Evolutionary conservation across 768 basidiomycete species (phyloP).

Genomic region (Lentinula boryana): DNA sequence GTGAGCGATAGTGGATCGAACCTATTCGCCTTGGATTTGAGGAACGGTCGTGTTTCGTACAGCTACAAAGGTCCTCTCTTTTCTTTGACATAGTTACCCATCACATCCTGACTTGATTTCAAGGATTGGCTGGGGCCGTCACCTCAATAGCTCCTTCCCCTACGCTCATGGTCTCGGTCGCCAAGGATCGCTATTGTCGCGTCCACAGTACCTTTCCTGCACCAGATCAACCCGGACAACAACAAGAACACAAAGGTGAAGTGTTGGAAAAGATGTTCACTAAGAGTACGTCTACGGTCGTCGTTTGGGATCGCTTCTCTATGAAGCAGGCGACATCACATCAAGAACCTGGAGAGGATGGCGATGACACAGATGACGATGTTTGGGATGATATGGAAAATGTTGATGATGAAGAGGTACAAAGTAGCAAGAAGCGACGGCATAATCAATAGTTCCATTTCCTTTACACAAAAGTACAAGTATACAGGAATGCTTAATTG

Average conservation of each 20-base stretch:
- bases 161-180: constrained; percentile 48
- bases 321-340: constrained; percentile 7
- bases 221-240: constrained; percentile 38
- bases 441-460: background rate
- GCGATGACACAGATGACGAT: constrained; percentile 44
- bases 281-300: constrained; percentile 54
- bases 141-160: constrained; percentile 56
- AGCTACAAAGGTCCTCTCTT: constrained; percentile 55
- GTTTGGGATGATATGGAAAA: constrained; percentile 66
- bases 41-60: constrained; percentile 59
- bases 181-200: constrained; percentile 66
- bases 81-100: background rate
- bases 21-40: constrained; percentile 60
- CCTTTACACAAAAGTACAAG: background rate
- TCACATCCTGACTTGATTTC: background rate
- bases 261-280: constrained; percentile 61
- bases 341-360: constrained; percentile 12
- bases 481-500: background rate
- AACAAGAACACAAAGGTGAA: constrained; percentile 51
- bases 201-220: constrained; percentile 59
- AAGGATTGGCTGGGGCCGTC: constrained; percentile 69
- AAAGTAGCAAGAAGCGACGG: constrained; percentile 19
- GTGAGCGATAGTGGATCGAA: constrained; percentile 60
- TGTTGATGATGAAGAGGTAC: constrained; percentile 31
- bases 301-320: constrained; percentile 45